Conservation (phyloP, 805 yeast species). For the Spathaspora passalidarum region DNA sequence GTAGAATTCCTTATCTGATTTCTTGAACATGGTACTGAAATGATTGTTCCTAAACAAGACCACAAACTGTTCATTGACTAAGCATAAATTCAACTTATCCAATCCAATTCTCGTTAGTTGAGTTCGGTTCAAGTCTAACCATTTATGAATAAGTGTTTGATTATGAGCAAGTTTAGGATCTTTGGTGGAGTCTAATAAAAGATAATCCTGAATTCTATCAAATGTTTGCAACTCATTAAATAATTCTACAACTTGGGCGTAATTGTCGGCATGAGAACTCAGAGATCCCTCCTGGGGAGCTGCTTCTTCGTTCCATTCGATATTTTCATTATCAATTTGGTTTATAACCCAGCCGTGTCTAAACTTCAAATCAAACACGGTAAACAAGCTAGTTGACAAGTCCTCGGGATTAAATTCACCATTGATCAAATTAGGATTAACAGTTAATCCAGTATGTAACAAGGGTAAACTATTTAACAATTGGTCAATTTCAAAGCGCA, state of each 20-base stretch:
- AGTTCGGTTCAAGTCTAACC: slow-evolving; percentile 61
- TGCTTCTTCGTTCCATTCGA: slow-evolving; percentile 1
- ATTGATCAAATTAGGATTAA: slow-evolving; percentile 60
- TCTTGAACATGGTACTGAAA: slow-evolving; percentile 67
- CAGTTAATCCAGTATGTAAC: slow-evolving; percentile 65
- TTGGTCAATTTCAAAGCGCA: slow-evolving; percentile 14
- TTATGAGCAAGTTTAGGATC: background rate
- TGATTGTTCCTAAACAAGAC: slow-evolving; percentile 90
- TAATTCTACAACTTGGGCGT: slow-evolving; percentile 16
- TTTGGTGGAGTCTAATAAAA: slow-evolving; percentile 26
- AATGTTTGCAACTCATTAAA: slow-evolving; percentile 26
- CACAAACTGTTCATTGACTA: slow-evolving; percentile 54
- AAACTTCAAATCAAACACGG: slow-evolving; percentile 54
- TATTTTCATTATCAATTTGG: slow-evolving; percentile 20
- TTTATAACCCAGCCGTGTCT: slow-evolving; percentile 86
- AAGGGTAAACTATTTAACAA: slow-evolving; percentile 58
- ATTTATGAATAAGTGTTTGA: slow-evolving; percentile 19
- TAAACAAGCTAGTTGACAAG: slow-evolving; percentile 54
- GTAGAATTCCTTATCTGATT: slow-evolving; percentile 48
- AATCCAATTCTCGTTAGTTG: slow-evolving; percentile 77
- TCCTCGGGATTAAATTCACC: slow-evolving; percentile 52
- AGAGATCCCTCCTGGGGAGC: background rate
- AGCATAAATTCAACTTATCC: slow-evolving; percentile 36
- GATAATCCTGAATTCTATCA: slow-evolving; percentile 58
- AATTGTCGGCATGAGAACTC: slow-evolving; percentile 7